Evolutionary conservation across 179 eudicot species (phyloP), one percentile per base, ranked within the genome.

Genomic region (Dionaea muscipula): DNA sequence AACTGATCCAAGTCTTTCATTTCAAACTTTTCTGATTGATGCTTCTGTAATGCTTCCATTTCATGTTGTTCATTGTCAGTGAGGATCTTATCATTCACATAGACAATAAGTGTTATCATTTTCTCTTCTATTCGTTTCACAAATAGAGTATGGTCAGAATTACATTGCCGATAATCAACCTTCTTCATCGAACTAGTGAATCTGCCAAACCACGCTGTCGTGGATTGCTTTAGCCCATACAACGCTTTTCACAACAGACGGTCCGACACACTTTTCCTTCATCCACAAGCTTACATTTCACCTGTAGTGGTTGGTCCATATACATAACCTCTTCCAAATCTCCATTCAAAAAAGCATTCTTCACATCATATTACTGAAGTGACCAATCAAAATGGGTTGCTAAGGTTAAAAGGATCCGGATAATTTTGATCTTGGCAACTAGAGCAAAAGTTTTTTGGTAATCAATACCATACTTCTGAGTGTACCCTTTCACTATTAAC

Each of bases 281-380:
- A 17, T 21, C 3, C 4, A 2, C 7, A 4, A 7, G 4, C 14
- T 21, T 4, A 6, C 8, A 17, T 45, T 45, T 1, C 7, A 45
- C 7, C 4, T 13, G 27, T 13, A 13, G 27, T 9, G 52, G 52
- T 7, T 7, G 1, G 13, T 23, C 51, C 51, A 47, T 47, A 23
- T 47, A 47, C 15, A 20, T 47, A n/a, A n/a, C 51, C 17, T 47
- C 51, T 7, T 47, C 27, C 4, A 47, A 15, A 47, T 47, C 51
- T 4, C 51, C 26, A 21, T 47, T 2, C 1, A 17, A 26, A 24
- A 47, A 47, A 2, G 51, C 27, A 21, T 47, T 47, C 15, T 47
- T 47, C 27, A 47, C 27, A 12, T 21, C 27, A 11, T 20, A 47
- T 23, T 21, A 26, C 1, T 47, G 3, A 1, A 47, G 27, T 0